Evolutionary conservation across 768 basidiomycete genomes (phyloP).

Genomic region (Ephemerocybe angulata): DNA sequence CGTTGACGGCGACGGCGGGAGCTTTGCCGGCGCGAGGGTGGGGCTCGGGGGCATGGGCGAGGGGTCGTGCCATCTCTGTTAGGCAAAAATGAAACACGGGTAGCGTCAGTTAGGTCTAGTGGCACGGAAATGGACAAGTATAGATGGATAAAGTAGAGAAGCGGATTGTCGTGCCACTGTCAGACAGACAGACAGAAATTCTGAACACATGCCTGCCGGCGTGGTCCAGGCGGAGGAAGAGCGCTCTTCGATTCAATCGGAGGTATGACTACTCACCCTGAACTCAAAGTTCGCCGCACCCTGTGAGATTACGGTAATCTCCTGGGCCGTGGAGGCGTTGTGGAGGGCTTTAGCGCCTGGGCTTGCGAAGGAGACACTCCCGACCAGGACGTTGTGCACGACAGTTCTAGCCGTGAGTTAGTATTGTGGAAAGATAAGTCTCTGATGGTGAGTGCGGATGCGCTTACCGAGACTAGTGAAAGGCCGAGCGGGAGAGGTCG

Average conservation of each 20-base stretch:
- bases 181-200: too few species aligned
- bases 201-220: too few species aligned
- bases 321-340: slow-evolving; percentile 79
- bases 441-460: neutral
- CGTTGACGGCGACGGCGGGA: slow-evolving; percentile 29
- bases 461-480: slow-evolving; percentile 24
- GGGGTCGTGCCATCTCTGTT: slow-evolving; percentile 67
- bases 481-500: neutral
- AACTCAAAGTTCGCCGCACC: slow-evolving; percentile 50
- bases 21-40: slow-evolving; percentile 21
- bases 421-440: too few species aligned
- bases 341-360: slow-evolving; percentile 74
- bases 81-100: neutral
- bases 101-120: too few species aligned
- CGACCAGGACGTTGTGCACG: slow-evolving; percentile 69
- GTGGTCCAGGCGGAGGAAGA: too few species aligned
- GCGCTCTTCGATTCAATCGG: too few species aligned
- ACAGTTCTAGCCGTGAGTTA: slow-evolving; percentile 69
- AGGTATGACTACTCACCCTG: slow-evolving; percentile 48
- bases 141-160: neutral
- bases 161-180: too few species aligned
- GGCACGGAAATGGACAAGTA: slow-evolving; percentile 1
- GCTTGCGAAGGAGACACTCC: slow-evolving; percentile 74
- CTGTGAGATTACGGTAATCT: slow-evolving; percentile 72
- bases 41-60: slow-evolving; percentile 58